Percentiles rank a stretch among this genome's conserved stretches.
Conservation (phyloP, 2,329 filamentous ascomycete genomes). For the Phaeophleospora eucalypticola region DNA sequence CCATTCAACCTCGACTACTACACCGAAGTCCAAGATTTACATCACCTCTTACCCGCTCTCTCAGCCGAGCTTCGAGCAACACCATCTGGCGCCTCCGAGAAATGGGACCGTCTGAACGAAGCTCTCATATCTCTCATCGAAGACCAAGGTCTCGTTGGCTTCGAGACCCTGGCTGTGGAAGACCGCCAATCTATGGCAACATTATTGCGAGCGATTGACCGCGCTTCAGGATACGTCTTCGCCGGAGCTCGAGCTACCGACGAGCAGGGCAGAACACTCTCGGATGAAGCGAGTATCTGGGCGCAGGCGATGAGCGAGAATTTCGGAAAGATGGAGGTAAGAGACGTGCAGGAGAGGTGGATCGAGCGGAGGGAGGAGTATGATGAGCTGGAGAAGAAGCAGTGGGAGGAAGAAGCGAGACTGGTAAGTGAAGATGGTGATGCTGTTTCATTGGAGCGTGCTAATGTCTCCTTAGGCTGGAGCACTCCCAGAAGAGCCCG, state of each 20-base stretch:
- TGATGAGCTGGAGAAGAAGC: slow-evolving; percentile 71
- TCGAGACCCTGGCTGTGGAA: slow-evolving; percentile 91
- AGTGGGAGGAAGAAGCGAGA: slow-evolving; percentile 69
- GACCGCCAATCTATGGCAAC: slow-evolving; percentile 97
- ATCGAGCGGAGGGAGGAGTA: slow-evolving; percentile 83
- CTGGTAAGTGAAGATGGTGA: slow-evolving; percentile 10
- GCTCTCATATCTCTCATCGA: slow-evolving; percentile 84
- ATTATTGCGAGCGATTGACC: slow-evolving; percentile 80
- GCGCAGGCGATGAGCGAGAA: slow-evolving; percentile 82
- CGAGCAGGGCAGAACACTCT: slow-evolving; percentile 48
- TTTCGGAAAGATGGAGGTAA: slow-evolving; percentile 66
- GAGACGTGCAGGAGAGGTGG: slow-evolving; percentile 95
- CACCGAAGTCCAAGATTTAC: slow-evolving; percentile 91
- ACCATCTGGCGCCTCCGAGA: slow-evolving; percentile 42
- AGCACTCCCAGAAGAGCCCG: slow-evolving; percentile 25
- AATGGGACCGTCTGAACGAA: slow-evolving; percentile 79
- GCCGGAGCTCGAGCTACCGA: slow-evolving; percentile 86
- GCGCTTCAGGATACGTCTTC: slow-evolving; percentile 90
- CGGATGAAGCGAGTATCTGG: slow-evolving; percentile 66
- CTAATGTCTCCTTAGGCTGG: slow-evolving; percentile 14
- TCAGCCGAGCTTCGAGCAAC: slow-evolving; percentile 63
- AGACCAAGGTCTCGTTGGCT: slow-evolving; percentile 82
- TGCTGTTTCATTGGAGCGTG: background rate
- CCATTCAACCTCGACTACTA: slow-evolving; percentile 97
- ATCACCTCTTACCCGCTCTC: slow-evolving; percentile 75